phyloP scores from a whole-genome alignment of 306 rosid species.

The Potentilla sterilis region DNA sequence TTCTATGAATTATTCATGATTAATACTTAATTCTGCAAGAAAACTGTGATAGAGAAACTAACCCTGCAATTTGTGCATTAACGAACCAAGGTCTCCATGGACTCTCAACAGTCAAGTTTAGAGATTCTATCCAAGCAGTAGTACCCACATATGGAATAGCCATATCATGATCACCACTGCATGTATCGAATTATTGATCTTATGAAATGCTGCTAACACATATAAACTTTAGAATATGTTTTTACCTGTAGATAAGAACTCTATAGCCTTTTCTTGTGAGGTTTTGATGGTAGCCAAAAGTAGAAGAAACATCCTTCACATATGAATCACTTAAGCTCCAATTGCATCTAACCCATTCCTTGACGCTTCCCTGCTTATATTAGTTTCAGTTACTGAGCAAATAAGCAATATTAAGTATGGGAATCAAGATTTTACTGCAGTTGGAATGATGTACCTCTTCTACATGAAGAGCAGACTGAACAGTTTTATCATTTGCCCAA shows the following conservation, averaged over 20 bases:
- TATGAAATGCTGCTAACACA: too few relatives aligned
- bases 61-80: slow-evolving; percentile 55
- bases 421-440: too few relatives aligned
- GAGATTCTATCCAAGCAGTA: slow-evolving; percentile 41
- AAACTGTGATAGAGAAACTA: too few relatives aligned
- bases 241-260: slow-evolving; percentile 31
- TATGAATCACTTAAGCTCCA: neutral
- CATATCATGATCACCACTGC: slow-evolving; percentile 42
- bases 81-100: slow-evolving; percentile 55
- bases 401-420: too few relatives aligned
- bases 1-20: too few relatives aligned
- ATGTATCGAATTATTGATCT: too few relatives aligned
- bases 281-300: slow-evolving; percentile 15
- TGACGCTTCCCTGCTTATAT: slow-evolving; percentile 19
- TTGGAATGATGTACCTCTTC: too few relatives aligned
- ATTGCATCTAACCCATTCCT: slow-evolving; percentile 35
- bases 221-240: too few relatives aligned
- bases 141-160: slow-evolving; percentile 28
- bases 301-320: slow-evolving; percentile 8
- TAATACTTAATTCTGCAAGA: too few relatives aligned
- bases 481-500: slow-evolving; percentile 22
- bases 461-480: slow-evolving; percentile 19
- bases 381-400: too few relatives aligned
- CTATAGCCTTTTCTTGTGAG: slow-evolving; percentile 23
- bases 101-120: slow-evolving; percentile 35